Evolutionary conservation across 768 basidiomycete species (phyloP).

Genomic region (Pulveroboletus frians): DNA sequence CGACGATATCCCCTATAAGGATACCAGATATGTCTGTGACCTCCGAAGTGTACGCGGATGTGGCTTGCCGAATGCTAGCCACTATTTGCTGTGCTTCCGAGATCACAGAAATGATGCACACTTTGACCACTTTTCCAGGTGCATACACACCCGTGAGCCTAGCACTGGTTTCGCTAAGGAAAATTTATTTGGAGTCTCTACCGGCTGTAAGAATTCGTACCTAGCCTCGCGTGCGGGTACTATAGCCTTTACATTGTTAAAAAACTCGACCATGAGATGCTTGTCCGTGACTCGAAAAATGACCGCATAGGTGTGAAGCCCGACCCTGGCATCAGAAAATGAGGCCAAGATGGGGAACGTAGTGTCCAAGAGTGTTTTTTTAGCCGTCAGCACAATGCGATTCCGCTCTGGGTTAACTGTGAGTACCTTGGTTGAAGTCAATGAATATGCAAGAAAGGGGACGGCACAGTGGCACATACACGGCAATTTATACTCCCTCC

Average conservation of each 20-base stretch:
- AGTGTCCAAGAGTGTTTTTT: conserved; percentile 85
- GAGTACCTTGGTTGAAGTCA: conserved; percentile 59
- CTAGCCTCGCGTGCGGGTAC: conserved; percentile 79
- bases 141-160: conserved; percentile 61
- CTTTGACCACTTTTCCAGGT: conserved; percentile 78
- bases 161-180: conserved; percentile 58
- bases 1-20: conserved; percentile 69
- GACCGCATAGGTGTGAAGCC: conserved; percentile 73
- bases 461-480: conserved; percentile 40
- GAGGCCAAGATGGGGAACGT: conserved; percentile 62
- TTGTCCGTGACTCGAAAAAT: conserved; percentile 81
- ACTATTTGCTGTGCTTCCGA: conserved; percentile 57
- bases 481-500: conserved; percentile 82
- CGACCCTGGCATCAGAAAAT: conserved; percentile 63
- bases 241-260: conserved; percentile 78
- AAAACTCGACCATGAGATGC: conserved; percentile 82
- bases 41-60: conserved; percentile 43
- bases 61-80: conserved; percentile 83
- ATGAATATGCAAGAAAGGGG: not conserved
- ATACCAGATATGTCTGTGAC: conserved; percentile 64
- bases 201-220: conserved; percentile 38
- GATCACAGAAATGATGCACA: conserved; percentile 68
- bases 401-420: conserved; percentile 76
- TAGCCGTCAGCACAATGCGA: conserved; percentile 82
- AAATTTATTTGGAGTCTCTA: not conserved